Base-by-base conservation (phyloP, 345 rosid species). In the Syzygium aqueum region DNA sequence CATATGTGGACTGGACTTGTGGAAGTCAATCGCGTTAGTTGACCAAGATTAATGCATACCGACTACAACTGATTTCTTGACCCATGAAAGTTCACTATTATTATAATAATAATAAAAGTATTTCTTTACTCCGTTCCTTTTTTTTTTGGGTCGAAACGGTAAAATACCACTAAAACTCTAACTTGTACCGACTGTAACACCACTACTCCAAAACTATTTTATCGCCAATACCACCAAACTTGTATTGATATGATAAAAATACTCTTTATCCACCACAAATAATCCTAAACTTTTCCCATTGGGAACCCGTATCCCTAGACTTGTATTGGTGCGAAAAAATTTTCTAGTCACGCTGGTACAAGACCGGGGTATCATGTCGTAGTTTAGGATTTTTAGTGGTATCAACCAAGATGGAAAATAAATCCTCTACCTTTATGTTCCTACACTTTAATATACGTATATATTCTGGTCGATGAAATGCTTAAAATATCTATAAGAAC, bases 301-400 rank as follows among this genome's bases (percentile, higher is more conserved):
- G 4, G 37, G 49, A 73, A 37, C 11, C 82, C 21, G 37, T 19
- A 5, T 14, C 8, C 15, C 5, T 27, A 0, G 0, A 33, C 49
- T 73, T 3, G 0, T 10, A 5, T 0, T 0, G 14, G 14, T 37
- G 25, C 0, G 43, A 19, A 3, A 17, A 16, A 4, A 28, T 7
- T 33, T 37, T 5, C 19, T 73, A 37, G 25, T 21, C 49, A 21
- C 1, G 49, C 8, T 0, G 0, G 11, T 8, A 54, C 5, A 54
- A 21, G 27, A 5, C 8, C 19, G 5, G 43, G 1, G 0, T 33
- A 33, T 19, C 12, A 0, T 30, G 12, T 73, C 21, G 6, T 37
- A 73, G 4, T 73, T 73, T 73, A 73, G 25, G 14, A 3, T 73
- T 73, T 73, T 37, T 19, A 10, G 27, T 73, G 49, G 1, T 19